Evolutionary conservation across 1,284 basidiomycete species (phyloP).

Genomic region (Uromyces viciae-fabae): DNA sequence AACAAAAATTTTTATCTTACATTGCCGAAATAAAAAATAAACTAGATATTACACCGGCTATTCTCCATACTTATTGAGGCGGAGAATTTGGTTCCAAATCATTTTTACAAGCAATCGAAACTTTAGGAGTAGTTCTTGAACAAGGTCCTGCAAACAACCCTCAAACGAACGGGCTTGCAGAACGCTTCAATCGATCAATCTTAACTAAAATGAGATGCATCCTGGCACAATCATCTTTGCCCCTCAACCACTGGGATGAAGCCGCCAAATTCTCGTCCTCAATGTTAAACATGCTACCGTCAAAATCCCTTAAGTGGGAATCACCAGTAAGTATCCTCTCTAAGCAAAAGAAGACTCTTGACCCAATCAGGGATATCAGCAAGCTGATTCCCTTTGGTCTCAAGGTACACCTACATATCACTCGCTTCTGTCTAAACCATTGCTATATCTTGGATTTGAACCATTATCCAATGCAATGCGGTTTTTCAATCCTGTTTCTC

Average conservation of each 20-base stretch:
- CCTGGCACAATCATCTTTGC: neutral
- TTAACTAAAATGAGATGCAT: neutral
- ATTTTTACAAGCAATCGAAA: neutral
- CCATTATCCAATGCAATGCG: constrained; percentile 5
- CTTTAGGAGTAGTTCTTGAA: neutral
- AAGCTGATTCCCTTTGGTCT: constrained; percentile 1
- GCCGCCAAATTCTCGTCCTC: neutral
- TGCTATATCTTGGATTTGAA: constrained; percentile 5
- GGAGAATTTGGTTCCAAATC: neutral
- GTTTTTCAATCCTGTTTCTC: neutral
- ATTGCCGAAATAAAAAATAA: constrained; percentile 1
- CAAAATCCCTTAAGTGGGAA: neutral
- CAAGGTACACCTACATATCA: constrained; percentile 12
- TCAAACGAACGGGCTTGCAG: neutral
- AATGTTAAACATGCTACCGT: neutral
- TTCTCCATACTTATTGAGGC: neutral
- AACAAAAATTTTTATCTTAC: neutral
- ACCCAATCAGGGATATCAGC: neutral
- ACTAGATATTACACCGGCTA: neutral
- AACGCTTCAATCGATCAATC: constrained; percentile 16
- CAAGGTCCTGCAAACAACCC: constrained; percentile 4
- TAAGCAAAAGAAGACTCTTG: neutral
- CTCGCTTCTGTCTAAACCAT: neutral
- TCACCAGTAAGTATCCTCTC: neutral
- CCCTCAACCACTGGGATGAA: constrained; percentile 21